Evolutionary conservation across 148 eudicot species (phyloP), one percentile per base, ranked within the genome.

Genomic region (Limonium bicolor): DNA sequence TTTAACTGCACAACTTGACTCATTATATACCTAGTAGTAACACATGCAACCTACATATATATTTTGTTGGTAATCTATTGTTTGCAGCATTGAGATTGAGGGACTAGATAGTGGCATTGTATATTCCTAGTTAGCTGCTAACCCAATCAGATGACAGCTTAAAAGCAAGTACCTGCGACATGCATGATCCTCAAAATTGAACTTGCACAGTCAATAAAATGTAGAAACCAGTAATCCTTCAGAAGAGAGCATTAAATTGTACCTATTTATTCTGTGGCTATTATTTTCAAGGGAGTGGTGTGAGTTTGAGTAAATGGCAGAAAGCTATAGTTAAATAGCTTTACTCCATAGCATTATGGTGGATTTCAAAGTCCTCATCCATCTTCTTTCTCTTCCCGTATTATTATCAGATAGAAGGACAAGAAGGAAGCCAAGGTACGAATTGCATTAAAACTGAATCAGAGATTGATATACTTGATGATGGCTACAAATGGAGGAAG

Each of bases 401-500:
- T 43, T 31, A 43, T 28, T 28, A 43, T 10, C 48, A 13, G 57
- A 27, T 37, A 20, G 29, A 16, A 51, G 15, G 10, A 63, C 34
- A 28, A 66, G 45, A 60, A 72, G 53, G 62, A 59, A 21, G 50
- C 22, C 2, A 61, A 50, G 51, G 69, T 68, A 29, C 69, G 66
- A 40, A 58, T 77, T 58, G 85, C 85, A 26, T 71, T 81, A 65
- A 53, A 61, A 81, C 76, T 36, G 63, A 59, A 59, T 73, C 85
- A 3, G 78, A 71, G 59, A 28, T 61, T 20, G 93, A 81, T 50
- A 61, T 71, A 12, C 67, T 81, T 3, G 69, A 77, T 41, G 85
- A 81, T 44, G 93, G 93, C n/a, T 81, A 56, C 47, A 81, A 74
- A 46, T 81, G 93, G 85, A 65, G 85, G 62, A 81, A 81, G 42